Evolutionary conservation across 2,329 filamentous ascomycete genomes (phyloP).

Genomic region (Cladosporium halotolerans): DNA sequence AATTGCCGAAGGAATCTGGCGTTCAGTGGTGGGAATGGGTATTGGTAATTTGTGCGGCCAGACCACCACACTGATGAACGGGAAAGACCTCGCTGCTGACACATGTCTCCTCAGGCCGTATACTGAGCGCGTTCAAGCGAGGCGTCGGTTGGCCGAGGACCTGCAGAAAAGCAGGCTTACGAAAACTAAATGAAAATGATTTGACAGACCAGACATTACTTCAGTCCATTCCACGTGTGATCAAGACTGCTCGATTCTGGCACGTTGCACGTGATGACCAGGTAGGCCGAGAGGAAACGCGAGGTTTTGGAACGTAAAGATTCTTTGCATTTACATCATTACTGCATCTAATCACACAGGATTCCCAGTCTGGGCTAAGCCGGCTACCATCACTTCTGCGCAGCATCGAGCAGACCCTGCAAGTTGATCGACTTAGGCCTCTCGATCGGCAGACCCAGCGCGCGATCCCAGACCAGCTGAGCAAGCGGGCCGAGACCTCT

Average conservation of each 20-base stretch:
- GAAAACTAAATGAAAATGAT: not conserved
- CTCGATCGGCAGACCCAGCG: constrained; percentile 91
- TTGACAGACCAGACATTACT: too few relatives aligned
- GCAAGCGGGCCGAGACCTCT: constrained; percentile 77
- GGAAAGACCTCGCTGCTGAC: not conserved
- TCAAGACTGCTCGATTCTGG: too few relatives aligned
- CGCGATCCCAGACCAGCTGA: constrained; percentile 93
- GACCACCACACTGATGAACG: not conserved
- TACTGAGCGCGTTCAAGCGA: not conserved
- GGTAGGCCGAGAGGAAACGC: too few relatives aligned
- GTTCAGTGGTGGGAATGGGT: too few relatives aligned
- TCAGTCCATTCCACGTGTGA: too few relatives aligned
- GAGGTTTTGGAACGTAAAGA: too few relatives aligned
- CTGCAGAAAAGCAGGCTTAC: not conserved
- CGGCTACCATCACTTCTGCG: constrained; percentile 21
- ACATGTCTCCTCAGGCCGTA: not conserved
- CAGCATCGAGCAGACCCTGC: constrained; percentile 67
- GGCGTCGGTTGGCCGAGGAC: not conserved
- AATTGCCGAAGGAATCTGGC: too few relatives aligned
- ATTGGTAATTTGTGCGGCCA: not conserved
- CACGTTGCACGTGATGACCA: too few relatives aligned
- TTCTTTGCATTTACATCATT: too few relatives aligned
- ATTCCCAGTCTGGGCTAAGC: too few relatives aligned
- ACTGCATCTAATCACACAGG: too few relatives aligned
- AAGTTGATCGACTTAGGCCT: constrained; percentile 96